Conservation (phyloP, 257 asterid species). For the Asclepias syriaca region DNA sequence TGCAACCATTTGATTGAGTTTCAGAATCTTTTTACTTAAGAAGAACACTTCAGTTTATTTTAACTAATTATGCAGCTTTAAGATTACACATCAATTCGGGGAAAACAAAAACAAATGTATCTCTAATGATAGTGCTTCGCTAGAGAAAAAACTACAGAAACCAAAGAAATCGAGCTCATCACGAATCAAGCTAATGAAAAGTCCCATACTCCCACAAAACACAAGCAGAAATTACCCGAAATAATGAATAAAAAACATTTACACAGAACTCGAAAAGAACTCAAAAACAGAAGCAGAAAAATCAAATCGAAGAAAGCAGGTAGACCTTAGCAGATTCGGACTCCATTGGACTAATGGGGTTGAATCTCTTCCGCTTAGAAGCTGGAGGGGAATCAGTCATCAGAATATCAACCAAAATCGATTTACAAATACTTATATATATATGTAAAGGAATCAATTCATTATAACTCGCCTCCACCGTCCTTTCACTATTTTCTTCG, state of each 20-base stretch:
- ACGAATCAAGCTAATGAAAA: not conserved
- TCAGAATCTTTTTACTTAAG: not conserved
- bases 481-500: not conserved
- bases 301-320: not conserved
- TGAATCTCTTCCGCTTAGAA: conserved; percentile 58
- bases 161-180: not conserved
- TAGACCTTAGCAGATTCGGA: conserved; percentile 63
- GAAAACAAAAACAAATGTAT: not conserved
- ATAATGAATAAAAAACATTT: not conserved
- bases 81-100: not conserved
- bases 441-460: not conserved
- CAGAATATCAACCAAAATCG: conserved; percentile 15
- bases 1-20: not conserved
- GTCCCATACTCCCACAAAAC: not conserved
- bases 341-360: conserved; percentile 59
- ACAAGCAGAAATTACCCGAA: not conserved
- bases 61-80: not conserved
- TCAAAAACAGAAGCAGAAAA: not conserved
- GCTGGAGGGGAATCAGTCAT: conserved; percentile 62
- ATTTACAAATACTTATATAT: not conserved
- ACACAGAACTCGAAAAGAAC: not conserved
- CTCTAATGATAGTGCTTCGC: not conserved
- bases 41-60: not conserved
- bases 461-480: not conserved
- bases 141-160: not conserved